These are phyloP conservation scores for Catharanthus roseus DNA, from an alignment of 257 asterid genomes.

Conservation along the genomic window DNA sequence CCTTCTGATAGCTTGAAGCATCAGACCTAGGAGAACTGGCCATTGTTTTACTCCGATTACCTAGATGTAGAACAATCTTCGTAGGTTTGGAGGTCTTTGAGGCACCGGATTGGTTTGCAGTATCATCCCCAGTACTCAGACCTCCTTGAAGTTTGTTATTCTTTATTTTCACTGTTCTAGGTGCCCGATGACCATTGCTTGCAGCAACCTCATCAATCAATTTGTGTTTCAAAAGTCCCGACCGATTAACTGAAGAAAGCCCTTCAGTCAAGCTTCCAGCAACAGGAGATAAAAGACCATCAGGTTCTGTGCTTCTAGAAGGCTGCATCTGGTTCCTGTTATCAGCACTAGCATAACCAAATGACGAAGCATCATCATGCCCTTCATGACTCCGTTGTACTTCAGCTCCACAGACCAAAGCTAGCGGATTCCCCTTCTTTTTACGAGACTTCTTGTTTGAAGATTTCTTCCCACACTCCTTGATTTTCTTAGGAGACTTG, in stretches of 20 bases:
- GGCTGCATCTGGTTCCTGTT: slow-evolving; percentile 32
- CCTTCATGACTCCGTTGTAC: slow-evolving; percentile 33
- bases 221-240: slow-evolving; percentile 44
- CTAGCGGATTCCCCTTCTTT: slow-evolving; percentile 44
- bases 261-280: slow-evolving; percentile 55
- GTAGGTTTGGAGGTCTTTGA: slow-evolving; percentile 56
- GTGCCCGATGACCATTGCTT: slow-evolving; percentile 36
- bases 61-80: slow-evolving; percentile 90
- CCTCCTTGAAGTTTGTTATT: slow-evolving; percentile 41
- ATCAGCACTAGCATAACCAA: slow-evolving; percentile 29
- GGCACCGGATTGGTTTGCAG: slow-evolving; percentile 35
- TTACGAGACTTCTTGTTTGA: slow-evolving; percentile 60
- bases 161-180: slow-evolving; percentile 64
- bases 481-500: slow-evolving; percentile 67
- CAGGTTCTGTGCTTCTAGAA: slow-evolving; percentile 38
- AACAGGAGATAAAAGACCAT: slow-evolving; percentile 39
- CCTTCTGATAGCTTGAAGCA: slow-evolving; percentile 50
- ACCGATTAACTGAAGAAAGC: slow-evolving; percentile 35
- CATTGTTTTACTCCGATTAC: slow-evolving; percentile 53
- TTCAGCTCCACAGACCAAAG: slow-evolving; percentile 35
- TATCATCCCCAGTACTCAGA: slow-evolving; percentile 38
- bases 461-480: slow-evolving; percentile 61
- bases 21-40: slow-evolving; percentile 58
- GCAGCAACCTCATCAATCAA: slow-evolving; percentile 48
- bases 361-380: slow-evolving; percentile 28